Evolutionary conservation across 179 eudicot species (phyloP), one percentile per base, ranked within the genome.

Genomic region (Beta corolliflora): DNA sequence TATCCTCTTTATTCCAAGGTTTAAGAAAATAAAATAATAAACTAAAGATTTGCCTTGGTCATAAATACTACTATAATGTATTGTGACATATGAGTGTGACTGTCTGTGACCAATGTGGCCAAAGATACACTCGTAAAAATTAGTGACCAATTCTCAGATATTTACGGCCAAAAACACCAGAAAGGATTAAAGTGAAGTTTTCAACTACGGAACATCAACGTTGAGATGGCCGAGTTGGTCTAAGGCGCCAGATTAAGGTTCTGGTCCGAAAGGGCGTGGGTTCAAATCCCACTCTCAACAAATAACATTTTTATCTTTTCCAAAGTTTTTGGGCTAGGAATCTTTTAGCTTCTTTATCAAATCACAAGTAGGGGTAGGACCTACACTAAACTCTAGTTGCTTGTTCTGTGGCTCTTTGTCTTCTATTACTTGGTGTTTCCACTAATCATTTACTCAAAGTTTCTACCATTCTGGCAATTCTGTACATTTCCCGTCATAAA

Each of bases 221-320:
- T 85, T 87, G 91, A 90, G 84, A 89, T 90, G 95, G 93, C 91
- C 90, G 95, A 94, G 95, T 91, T 93, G 97, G 97, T 93, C 98
- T 95, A 95, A 95, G 97, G 98, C 95, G 97, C 93, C 97, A 95
- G 95, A 93, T 92, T 95, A 91, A 95, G 97, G 95, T 90, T 90
- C 95, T 94, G 93, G 97, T 94, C 93, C 94, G 94, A 93, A 92
- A 93, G 97, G 97, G 97, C 92, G 93, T 95, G 94, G 96, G 97
- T 93, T 93, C 93, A 84, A 93, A 94, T 93, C 97, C 92, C 92
- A 91, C 98, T 91, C 88, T 93, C 92, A 88, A 93, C 97, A 93
- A 1, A 0, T 5, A 2, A 3, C 53, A 2, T 1, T 10, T 3
- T 36, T 14, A 15, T 68, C 1, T 41, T 69, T 69, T 36, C 23